Base-by-base conservation (phyloP, 1,284 basidiomycete genomes). In the Peniophora sp. region DNA sequence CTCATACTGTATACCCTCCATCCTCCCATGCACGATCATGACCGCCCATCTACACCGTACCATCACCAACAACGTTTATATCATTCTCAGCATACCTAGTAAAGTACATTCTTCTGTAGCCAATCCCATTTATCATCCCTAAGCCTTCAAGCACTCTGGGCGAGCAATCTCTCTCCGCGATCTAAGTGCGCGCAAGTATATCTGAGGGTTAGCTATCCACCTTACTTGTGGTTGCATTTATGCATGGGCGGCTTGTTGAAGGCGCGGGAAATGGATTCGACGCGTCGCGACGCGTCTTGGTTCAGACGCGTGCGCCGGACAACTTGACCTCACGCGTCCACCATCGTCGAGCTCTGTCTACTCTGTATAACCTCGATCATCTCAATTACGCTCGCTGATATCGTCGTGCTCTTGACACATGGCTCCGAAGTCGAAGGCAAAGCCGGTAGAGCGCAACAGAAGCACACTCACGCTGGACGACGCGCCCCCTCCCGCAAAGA, bases 381-480 rank as follows among this genome's bases (percentile, higher is more conserved):
- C 19, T 20, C 5, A 8, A 6, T 16, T 17, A 41, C 16, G 5
- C 5, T n/a, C 38, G 16, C n/a, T 41, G 8, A n/a, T 20, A 5
- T 41, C 38, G n/a, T 20, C 5, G 16, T 8, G 38, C 6, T 20
- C 23, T 56, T 54, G 17, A 27, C 19, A 24, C 14, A 59, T 59
- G 57, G 51, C 57, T 20, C 47, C 51, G 16, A 56, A 48, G 23
- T 35, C 53, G 1, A 32, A 53, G 44, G 38, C 63, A 11, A 63
- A 41, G 38, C 65, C 34, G 51, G 53, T 38, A 53, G 38, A 41
- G 19, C 38, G 38, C 16, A 41, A 53, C 27, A 32, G 27, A 36
- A 56, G 68, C 58, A 59, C 52, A 14, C 41, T 62, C 52, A 58
- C 58, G 48, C 50, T 59, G 3, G 58, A 61, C 27, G 47, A 50